Conservation (phyloP, 192 early-diverging fungal species). For the Physocladia obscura region DNA sequence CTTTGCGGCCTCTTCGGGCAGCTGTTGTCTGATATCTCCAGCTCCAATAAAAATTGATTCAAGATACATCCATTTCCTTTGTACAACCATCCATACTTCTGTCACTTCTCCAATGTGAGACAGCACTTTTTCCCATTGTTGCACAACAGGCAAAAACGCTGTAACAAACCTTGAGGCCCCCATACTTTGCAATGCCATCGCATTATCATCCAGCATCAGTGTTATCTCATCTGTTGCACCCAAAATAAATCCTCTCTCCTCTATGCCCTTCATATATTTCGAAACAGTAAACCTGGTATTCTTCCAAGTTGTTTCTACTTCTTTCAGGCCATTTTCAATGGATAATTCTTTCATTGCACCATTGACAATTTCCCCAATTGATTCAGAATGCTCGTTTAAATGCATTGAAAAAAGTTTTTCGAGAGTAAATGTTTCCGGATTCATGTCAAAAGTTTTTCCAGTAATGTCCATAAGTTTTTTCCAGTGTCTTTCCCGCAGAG, state of each 20-base stretch:
- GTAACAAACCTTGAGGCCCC: slow-evolving; percentile 56
- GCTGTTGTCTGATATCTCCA: slow-evolving; percentile 57
- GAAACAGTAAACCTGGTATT: slow-evolving; percentile 55
- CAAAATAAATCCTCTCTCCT: slow-evolving; percentile 61
- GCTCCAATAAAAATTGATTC: slow-evolving; percentile 63
- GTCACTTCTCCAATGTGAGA: slow-evolving; percentile 59
- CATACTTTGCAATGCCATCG: slow-evolving; percentile 59
- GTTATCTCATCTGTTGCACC: slow-evolving; percentile 61
- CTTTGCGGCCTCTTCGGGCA: slow-evolving; percentile 60
- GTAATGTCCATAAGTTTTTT: slow-evolving; percentile 59
- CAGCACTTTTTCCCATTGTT: slow-evolving; percentile 62
- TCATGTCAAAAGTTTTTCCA: slow-evolving; percentile 60
- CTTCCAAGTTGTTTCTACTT: slow-evolving; percentile 57
- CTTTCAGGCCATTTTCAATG: slow-evolving; percentile 61
- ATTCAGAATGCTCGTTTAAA: slow-evolving; percentile 53
- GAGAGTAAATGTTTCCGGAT: slow-evolving; percentile 61
- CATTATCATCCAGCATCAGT: slow-evolving; percentile 55
- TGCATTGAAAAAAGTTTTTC: slow-evolving; percentile 60
- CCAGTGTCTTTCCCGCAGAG: slow-evolving; percentile 60
- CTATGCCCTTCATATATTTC: slow-evolving; percentile 61
- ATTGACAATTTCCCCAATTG: slow-evolving; percentile 56
- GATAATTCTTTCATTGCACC: slow-evolving; percentile 61
- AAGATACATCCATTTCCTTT: slow-evolving; percentile 64
- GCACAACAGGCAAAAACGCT: slow-evolving; percentile 54
- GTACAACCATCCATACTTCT: slow-evolving; percentile 63